Evolutionary conservation across 139 green algal species (phyloP).

Genomic region (Dunaliella primolecta): DNA sequence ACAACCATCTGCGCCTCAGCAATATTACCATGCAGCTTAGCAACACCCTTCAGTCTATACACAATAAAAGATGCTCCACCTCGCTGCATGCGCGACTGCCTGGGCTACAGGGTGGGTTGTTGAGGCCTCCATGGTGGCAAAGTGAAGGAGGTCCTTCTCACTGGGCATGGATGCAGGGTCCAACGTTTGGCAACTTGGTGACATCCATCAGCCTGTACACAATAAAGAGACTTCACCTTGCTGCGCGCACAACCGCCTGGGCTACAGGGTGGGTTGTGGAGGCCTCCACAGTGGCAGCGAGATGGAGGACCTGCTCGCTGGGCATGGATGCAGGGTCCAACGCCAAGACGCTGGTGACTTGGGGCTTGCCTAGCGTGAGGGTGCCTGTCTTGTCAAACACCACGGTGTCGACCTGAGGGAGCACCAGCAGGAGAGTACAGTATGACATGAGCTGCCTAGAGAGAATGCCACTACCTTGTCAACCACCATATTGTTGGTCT

Average conservation of each 20-base stretch:
- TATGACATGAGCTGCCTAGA: background rate
- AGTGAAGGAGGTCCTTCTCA: constrained; percentile 61
- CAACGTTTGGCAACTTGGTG: constrained; percentile 14
- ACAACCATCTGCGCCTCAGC: too few species aligned
- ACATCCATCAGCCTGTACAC: background rate
- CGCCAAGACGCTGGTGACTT: constrained; percentile 44
- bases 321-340: background rate
- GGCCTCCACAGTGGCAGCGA: constrained; percentile 73
- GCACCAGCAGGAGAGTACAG: constrained; percentile 9
- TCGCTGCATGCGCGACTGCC: constrained; percentile 9
- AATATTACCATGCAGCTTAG: too few species aligned
- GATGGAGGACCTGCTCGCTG: constrained; percentile 48
- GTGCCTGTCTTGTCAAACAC: constrained; percentile 97
- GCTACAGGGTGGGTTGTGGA: constrained; percentile 77
- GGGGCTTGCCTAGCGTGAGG: constrained; percentile 76
- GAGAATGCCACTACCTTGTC: background rate
- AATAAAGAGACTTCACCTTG: background rate
- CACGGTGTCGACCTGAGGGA: constrained; percentile 70
- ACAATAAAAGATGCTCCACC: too few species aligned
- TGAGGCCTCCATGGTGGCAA: constrained; percentile 66
- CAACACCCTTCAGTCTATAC: too few species aligned
- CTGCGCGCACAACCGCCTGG: constrained; percentile 10
- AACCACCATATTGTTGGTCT: background rate
- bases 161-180: too few species aligned
- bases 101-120: constrained; percentile 75